Evolutionary conservation across 2,329 filamentous ascomycete species (phyloP).

Genomic region (Colletotrichum lentis): DNA sequence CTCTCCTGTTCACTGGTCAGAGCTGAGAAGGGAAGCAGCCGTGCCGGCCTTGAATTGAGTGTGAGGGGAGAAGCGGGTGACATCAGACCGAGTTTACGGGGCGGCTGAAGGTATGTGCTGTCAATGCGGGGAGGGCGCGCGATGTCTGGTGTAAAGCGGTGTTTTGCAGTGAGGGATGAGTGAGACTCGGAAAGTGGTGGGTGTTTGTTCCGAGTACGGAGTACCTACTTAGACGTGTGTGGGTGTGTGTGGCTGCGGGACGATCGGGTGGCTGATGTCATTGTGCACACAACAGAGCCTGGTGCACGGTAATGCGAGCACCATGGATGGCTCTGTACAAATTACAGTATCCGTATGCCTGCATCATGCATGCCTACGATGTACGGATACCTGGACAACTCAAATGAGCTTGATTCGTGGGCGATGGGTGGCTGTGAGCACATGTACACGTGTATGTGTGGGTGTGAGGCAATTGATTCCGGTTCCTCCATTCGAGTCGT

Average conservation of each 20-base stretch:
- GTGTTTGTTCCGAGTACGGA: background rate
- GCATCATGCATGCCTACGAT: too few relatives aligned
- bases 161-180: background rate
- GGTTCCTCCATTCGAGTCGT: background rate
- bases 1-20: too few relatives aligned
- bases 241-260: background rate
- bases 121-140: background rate
- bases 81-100: background rate
- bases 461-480: background rate
- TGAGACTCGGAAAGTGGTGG: background rate
- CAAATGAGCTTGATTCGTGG: too few relatives aligned
- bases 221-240: background rate
- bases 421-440: too few relatives aligned
- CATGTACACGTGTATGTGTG: too few relatives aligned
- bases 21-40: background rate
- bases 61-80: background rate
- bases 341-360: too few relatives aligned
- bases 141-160: background rate
- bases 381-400: too few relatives aligned
- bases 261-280: slow-evolving; percentile 4
- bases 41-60: background rate
- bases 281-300: background rate
- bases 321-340: too few relatives aligned
- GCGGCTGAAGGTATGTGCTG: background rate
- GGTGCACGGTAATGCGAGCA: background rate